These are phyloP conservation scores for Phytophthora meadii DNA, from an alignment of 352 stramenopile genomes.

Conservation along the genomic window DNA sequence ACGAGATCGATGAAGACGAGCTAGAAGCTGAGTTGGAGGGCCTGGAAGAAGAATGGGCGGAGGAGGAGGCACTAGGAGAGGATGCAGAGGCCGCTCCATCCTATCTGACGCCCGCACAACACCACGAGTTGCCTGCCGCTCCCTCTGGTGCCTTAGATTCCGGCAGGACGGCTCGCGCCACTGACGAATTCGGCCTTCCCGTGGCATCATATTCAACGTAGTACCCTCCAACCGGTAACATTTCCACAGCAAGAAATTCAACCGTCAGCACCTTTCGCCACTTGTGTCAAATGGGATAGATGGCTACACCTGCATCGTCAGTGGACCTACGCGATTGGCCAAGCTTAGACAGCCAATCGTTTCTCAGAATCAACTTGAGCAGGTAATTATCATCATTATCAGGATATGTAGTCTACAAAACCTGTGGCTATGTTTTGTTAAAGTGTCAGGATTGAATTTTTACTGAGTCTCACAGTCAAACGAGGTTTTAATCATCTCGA, in stretches of 20 bases:
- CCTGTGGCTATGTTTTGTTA: too few species aligned
- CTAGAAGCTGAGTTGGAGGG: constrained; percentile 95
- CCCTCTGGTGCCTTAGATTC: constrained; percentile 56
- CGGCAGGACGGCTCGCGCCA: constrained; percentile 32
- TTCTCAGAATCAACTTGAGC: constrained; percentile 22
- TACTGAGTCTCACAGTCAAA: constrained; percentile 1
- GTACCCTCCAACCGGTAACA: neutral
- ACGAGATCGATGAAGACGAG: constrained; percentile 95
- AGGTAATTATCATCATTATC: neutral
- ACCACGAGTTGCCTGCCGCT: constrained; percentile 66
- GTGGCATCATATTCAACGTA: constrained; percentile 51
- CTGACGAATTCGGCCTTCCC: constrained; percentile 82
- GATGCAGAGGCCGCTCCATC: constrained; percentile 60
- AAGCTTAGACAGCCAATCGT: constrained; percentile 40
- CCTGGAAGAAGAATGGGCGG: constrained; percentile 94
- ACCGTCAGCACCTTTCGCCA: neutral
- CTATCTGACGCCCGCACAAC: constrained; percentile 62
- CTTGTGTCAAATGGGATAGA: constrained; percentile 26
- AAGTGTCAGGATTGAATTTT: too few species aligned
- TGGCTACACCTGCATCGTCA: constrained; percentile 25
- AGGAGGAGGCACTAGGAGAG: constrained; percentile 59
- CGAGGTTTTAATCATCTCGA: constrained; percentile 20
- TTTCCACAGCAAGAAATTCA: too few species aligned
- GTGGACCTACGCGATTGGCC: constrained; percentile 14
- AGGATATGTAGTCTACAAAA: constrained; percentile 18